phyloP scores from a whole-genome alignment of 163 green algal genomes.

The Chlorella variabilis region DNA sequence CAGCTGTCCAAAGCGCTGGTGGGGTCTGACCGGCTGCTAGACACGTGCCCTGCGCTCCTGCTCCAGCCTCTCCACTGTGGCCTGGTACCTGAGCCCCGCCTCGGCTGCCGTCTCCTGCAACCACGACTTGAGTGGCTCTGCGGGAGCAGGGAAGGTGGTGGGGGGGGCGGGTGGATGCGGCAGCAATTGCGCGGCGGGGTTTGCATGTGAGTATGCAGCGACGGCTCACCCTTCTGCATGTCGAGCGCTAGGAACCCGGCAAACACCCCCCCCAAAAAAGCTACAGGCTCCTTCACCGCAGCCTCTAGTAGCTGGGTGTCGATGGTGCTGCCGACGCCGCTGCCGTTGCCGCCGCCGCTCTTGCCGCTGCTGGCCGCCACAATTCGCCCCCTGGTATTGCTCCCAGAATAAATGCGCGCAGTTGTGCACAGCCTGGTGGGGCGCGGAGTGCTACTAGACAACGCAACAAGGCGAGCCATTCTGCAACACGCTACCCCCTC shows the following conservation, averaged over 20 bases:
- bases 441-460: no score
- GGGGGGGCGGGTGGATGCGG: no score
- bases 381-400: no score
- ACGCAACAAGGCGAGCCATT: no score
- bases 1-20: no score
- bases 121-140: slow-evolving; percentile 39
- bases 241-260: slow-evolving; percentile 23
- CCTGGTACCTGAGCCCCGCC: slow-evolving; percentile 22
- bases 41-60: slow-evolving; percentile 1
- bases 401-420: no score
- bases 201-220: background rate
- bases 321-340: no score
- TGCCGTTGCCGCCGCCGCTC: background rate
- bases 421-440: no score
- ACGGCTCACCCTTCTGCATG: no score
- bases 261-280: slow-evolving; percentile 32
- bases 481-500: no score
- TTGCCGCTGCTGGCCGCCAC: background rate
- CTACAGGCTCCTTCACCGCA: slow-evolving; percentile 3
- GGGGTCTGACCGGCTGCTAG: no score
- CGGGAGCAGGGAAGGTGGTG: background rate
- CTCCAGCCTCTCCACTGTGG: slow-evolving; percentile 2
- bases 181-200: no score
- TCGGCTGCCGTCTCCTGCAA: slow-evolving; percentile 22
- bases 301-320: background rate